Percentiles rank a stretch among this genome's conserved stretches.
Conservation (phyloP, 139 green algal species). For the Micromonas pusilla region DNA sequence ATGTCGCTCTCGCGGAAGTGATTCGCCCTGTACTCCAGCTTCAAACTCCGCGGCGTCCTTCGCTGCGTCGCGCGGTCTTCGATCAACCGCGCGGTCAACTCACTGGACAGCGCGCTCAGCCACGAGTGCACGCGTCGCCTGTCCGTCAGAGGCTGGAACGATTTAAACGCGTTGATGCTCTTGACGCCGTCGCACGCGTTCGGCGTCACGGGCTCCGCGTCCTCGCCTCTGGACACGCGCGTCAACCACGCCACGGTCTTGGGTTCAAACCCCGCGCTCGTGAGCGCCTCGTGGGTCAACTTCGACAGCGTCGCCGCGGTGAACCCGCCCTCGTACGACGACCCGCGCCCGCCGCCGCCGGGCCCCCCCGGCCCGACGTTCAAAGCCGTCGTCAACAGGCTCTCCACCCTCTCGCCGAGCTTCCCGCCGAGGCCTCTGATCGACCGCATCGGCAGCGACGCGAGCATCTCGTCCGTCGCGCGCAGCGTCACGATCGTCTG, state of each 20-base stretch:
- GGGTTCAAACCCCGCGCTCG: neutral
- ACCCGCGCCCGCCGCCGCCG: too few species aligned
- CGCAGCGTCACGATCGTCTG: constrained; percentile 29
- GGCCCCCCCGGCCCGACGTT: neutral
- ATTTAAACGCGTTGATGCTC: neutral
- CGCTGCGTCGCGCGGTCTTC: neutral
- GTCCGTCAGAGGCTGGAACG: neutral
- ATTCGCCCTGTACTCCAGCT: neutral
- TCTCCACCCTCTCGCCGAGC: constrained; percentile 7
- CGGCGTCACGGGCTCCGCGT: neutral
- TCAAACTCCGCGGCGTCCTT: neutral
- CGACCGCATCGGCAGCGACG: neutral
- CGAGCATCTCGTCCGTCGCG: constrained; percentile 3
- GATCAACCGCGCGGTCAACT: neutral
- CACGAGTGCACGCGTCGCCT: neutral
- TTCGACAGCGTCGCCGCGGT: neutral
- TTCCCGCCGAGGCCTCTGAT: constrained; percentile 23
- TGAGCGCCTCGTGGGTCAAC: neutral
- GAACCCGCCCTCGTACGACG: neutral
- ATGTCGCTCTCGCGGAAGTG: too few species aligned
- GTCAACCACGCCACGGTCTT: neutral
- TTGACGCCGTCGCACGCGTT: neutral
- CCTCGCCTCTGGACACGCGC: neutral
- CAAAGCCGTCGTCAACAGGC: neutral
- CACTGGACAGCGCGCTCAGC: neutral